Evolutionary conservation across 2,329 filamentous ascomycete genomes (phyloP), one percentile per base, ranked within the genome.

Genomic region (Paecilomyces variotii): DNA sequence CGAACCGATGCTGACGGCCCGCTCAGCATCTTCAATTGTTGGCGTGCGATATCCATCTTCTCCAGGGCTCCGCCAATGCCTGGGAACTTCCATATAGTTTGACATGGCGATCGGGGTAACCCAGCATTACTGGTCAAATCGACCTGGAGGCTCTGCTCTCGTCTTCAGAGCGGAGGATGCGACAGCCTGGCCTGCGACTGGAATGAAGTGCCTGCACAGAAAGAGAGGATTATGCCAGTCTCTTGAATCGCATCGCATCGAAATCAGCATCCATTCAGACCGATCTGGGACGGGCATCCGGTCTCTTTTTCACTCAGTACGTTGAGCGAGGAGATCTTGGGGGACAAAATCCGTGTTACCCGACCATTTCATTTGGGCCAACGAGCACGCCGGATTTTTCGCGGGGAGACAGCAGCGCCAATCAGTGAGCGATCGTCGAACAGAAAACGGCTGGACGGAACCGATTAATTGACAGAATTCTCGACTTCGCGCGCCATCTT

Each of bases 21-120:
- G 66, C 58, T 75, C 70, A 5, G 72, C 66, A 65, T 79, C 77
- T 66, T 78, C 77, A 45, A 78, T 74, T 2, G 74, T 76, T 7
- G 77, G 76, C 0, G 77, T 78, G 28, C 74, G 70, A 64, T 75
- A 79, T 3, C 77, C 76, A 39, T 79, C 76, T 28, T 76, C 71
- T 24, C 74, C 76, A 1, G 72, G 74, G 30, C 57, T 69, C 55
- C 70, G 65, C 64, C 75, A 63, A 56, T 77, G 69, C 52, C 74
- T 63, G 45, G 72, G 71, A 53, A 65, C 51, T 35, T 32, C 57
- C 34, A 24, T 6, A 24, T n/a, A 35, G 14, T 28, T 52, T 12
- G 25, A 53, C 57, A 58, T 58, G 27, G 52, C 39, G 53, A 12
- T 30, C 53, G 11, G 19, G 6, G 10, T 26, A n/a, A 12, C 27